Base-by-base conservation (phyloP, 2,329 filamentous ascomycete species). In the Colletotrichum plurivorum region DNA sequence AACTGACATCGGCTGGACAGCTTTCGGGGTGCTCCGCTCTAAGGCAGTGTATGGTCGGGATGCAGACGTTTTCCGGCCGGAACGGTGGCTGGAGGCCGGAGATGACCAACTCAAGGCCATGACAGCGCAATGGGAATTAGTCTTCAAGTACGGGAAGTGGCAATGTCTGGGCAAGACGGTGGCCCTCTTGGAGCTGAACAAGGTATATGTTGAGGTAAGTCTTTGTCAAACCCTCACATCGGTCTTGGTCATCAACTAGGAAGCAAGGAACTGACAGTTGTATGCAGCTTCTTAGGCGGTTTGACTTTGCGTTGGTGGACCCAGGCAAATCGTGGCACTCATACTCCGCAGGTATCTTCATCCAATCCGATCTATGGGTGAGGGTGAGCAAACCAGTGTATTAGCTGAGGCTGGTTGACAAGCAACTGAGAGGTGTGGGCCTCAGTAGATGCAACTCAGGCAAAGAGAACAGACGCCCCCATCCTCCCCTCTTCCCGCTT, bases 91-190 rank as follows among this genome's bases (percentile, higher is more conserved):
- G 12, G 78, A 84, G 63, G 78, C 75, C 12, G 72, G 74, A 1
- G 75, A 76, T 1, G 77, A 78, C 48, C 73, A 77, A 59, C 73
- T 77, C 16, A 75, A 76, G 16, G 54, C 51, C 3, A 84, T 84
- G 77, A 76, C 78, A 31, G 74, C 75, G 45, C 81, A 79, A 1
- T 74, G 81, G 57, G 84, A 85, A 55, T 74, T 84, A 15, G 76
- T 83, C 0, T 87, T 86, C 74, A 81, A 81, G 16, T 76, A 77
- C 36, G 84, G 84, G 5, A 79, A 78, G 54, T 83, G 78, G 67
- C 74, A 78, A 72, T 86, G 85, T 70, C 73, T 86, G n/a, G 85
- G 85, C 5, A 83, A 80, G 73, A 77, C 78, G 22, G 80, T 85
- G 52, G 83, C 83, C 9, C 72, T 81, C 67, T 79, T 85, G 69